These are phyloP conservation scores for Simmondsia chinensis DNA, from an alignment of 148 eudicot species.

Conservation along the genomic window DNA sequence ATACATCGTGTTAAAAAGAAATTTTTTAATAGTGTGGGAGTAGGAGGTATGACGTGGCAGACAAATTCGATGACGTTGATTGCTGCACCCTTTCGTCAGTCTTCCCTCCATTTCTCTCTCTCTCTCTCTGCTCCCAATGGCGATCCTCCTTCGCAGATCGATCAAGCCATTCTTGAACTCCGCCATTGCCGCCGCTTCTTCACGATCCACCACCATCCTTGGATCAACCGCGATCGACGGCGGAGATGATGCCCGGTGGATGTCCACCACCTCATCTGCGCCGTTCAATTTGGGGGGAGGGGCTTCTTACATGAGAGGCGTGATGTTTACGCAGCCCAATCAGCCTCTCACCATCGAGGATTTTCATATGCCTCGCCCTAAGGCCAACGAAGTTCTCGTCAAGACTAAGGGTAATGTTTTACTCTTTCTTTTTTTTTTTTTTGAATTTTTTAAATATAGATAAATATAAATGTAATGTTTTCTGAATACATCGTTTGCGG, in stretches of 20 bases:
- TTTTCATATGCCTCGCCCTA: slow-evolving; percentile 88
- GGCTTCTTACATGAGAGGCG: slow-evolving; percentile 76
- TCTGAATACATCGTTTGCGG: too few relatives aligned
- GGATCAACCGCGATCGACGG: not conserved
- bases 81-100: too few relatives aligned
- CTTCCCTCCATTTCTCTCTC: too few relatives aligned
- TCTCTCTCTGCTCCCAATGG: too few relatives aligned
- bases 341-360: slow-evolving; percentile 86
- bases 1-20: too few relatives aligned
- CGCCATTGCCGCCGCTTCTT: not conserved
- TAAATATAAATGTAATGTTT: too few relatives aligned
- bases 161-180: slow-evolving; percentile 3
- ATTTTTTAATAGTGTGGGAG: too few relatives aligned
- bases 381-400: slow-evolving; percentile 82
- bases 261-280: slow-evolving; percentile 14
- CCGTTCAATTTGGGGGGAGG: slow-evolving; percentile 52
- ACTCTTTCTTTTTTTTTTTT: not conserved
- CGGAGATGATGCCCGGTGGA: slow-evolving; percentile 1
- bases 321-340: slow-evolving; percentile 63
- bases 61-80: too few relatives aligned
- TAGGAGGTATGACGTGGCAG: too few relatives aligned
- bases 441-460: not conserved
- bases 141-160: slow-evolving; percentile 16
- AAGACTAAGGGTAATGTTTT: slow-evolving; percentile 73
- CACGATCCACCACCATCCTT: not conserved